A percentile compares a stretch with the other conserved stretches of the same genome.
Evolutionary conservation across 805 yeast species (phyloP).

Genomic region (Ogataea haglerorum): DNA sequence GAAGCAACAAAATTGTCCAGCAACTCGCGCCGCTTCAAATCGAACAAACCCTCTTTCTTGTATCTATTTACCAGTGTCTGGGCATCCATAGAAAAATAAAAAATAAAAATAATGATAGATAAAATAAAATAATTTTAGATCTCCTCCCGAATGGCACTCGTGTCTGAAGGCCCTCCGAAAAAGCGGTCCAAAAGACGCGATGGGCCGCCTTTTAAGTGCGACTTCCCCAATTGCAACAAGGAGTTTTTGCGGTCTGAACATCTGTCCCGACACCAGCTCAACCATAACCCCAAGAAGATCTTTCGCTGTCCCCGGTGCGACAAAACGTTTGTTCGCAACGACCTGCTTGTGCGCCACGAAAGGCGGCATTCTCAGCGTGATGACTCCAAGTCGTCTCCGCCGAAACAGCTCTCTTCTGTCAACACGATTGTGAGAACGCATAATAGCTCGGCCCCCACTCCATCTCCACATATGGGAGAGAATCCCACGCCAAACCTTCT

Average conservation of each 20-base stretch:
- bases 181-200: constrained; percentile 12
- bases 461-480: not conserved
- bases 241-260: constrained; percentile 61
- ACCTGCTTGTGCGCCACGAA: constrained; percentile 46
- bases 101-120: not conserved
- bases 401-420: constrained; percentile 17
- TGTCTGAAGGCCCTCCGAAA: not conserved
- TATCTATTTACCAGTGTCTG: constrained; percentile 39
- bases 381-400: not conserved
- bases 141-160: no score
- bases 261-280: constrained; percentile 58
- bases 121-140: not conserved
- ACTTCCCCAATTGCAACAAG: constrained; percentile 49
- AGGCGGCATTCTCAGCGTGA: constrained; percentile 37
- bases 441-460: constrained; percentile 6
- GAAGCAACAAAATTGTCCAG: constrained; percentile 38
- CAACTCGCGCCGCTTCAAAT: constrained; percentile 40
- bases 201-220: constrained; percentile 38
- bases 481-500: constrained; percentile 21
- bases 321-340: constrained; percentile 62
- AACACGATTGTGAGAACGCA: constrained; percentile 26
- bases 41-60: constrained; percentile 50
- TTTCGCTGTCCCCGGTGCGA: constrained; percentile 53
- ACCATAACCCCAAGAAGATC: constrained; percentile 55
- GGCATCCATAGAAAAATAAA: constrained; percentile 21